Conservation (phyloP, 1,139 yeast genomes). For the Hyphopichia burtonii region DNA sequence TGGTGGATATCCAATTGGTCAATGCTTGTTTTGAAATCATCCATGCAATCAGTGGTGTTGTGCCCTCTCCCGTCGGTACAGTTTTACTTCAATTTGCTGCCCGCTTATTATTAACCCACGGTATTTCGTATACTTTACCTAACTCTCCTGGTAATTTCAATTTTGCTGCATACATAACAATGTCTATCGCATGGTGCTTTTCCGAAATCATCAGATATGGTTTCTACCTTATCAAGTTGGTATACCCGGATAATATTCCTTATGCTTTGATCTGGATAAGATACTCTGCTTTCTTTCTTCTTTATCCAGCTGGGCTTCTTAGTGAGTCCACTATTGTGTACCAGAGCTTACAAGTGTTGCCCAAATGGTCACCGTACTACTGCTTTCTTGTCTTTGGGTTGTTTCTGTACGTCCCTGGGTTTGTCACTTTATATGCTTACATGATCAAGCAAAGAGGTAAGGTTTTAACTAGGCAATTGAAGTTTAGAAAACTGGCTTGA, state of each 20-base stretch:
- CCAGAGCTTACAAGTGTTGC: slow-evolving; percentile 17
- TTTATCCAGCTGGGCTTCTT: slow-evolving; percentile 36
- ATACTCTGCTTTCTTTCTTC: slow-evolving; percentile 30
- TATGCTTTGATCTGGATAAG: slow-evolving; percentile 27
- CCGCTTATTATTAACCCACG: slow-evolving; percentile 30
- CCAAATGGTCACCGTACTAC: slow-evolving; percentile 12
- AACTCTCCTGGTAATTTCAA: slow-evolving; percentile 32
- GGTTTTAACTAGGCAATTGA: slow-evolving; percentile 10
- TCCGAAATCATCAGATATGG: slow-evolving; percentile 34
- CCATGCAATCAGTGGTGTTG: slow-evolving; percentile 27
- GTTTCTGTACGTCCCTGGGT: slow-evolving; percentile 33
- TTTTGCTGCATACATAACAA: slow-evolving; percentile 20
- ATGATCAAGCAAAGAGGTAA: slow-evolving; percentile 33
- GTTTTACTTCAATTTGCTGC: slow-evolving; percentile 34
- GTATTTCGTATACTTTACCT: slow-evolving; percentile 31
- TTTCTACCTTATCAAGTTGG: slow-evolving; percentile 22
- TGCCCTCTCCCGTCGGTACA: slow-evolving; percentile 29
- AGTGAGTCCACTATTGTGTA: slow-evolving; percentile 33
- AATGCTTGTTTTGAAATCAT: slow-evolving; percentile 30
- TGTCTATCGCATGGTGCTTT: slow-evolving; percentile 34
- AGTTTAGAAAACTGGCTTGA: slow-evolving; percentile 1
- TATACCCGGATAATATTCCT: slow-evolving; percentile 15
- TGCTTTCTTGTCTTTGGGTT: slow-evolving; percentile 29
- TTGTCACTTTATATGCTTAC: slow-evolving; percentile 27
- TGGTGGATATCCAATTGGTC: slow-evolving; percentile 27